A percentile compares a stretch with the other conserved stretches of the same genome.
phyloP scores from a whole-genome alignment of 2,329 filamentous ascomycete species.

The Penicillium italicum region DNA sequence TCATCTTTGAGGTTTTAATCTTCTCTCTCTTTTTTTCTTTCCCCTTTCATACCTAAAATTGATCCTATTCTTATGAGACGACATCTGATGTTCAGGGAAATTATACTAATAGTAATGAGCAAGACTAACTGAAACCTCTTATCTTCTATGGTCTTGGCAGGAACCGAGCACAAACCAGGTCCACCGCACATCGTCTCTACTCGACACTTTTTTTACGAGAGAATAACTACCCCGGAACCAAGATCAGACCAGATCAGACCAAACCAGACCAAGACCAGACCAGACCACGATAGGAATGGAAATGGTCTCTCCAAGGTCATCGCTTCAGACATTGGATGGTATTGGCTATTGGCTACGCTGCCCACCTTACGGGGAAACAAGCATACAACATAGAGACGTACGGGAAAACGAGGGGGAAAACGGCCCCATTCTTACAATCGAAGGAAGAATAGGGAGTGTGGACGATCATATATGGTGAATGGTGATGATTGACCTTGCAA shows the following conservation, averaged over 20 bases:
- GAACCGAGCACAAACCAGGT: constrained; percentile 11
- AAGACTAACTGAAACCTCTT: constrained; percentile 14
- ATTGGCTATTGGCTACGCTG: constrained; percentile 7
- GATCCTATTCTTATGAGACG: background rate
- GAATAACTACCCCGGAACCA: constrained; percentile 25
- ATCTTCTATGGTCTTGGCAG: constrained; percentile 11
- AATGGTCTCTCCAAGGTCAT: background rate
- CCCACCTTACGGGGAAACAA: too few species aligned
- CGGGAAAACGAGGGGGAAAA: constrained; percentile 8
- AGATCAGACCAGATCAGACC: background rate
- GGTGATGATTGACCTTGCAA: background rate
- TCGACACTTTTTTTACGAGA: constrained; percentile 13
- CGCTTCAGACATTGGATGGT: background rate
- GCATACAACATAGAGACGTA: too few species aligned
- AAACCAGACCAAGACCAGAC: background rate
- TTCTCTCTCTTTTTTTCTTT: background rate
- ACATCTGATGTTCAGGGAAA: background rate
- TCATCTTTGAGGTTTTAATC: too few species aligned
- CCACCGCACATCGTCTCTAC: constrained; percentile 3
- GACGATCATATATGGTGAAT: background rate
- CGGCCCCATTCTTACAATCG: constrained; percentile 17
- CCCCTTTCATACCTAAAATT: background rate
- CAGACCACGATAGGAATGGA: background rate
- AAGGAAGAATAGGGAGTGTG: background rate
- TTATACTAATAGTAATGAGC: background rate